Conservation (phyloP, 2,329 filamentous ascomycete genomes). For the Chaetomiaceae sp. region DNA sequence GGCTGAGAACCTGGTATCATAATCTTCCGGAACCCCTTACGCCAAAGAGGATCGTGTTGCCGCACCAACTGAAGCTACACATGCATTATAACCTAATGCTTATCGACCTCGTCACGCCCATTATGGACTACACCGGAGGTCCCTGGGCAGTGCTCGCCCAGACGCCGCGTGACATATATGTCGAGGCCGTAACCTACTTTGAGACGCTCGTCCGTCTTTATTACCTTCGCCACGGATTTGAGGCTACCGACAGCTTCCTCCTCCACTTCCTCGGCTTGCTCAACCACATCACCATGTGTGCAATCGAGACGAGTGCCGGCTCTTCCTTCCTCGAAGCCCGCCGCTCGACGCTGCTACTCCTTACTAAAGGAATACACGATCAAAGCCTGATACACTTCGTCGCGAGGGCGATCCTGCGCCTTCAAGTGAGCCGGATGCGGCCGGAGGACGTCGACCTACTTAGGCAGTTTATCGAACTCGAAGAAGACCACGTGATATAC, state of each 20-base stretch:
- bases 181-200: conserved; percentile 27
- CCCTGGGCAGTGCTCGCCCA: neutral
- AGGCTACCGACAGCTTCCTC: conserved; percentile 22
- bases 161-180: conserved; percentile 20
- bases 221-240: conserved; percentile 34
- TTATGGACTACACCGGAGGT: conserved; percentile 13
- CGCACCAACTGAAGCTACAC: conserved; percentile 32
- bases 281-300: conserved; percentile 21
- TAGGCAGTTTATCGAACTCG: conserved; percentile 18
- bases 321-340: conserved; percentile 16
- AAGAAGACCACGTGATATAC: conserved; percentile 15
- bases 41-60: conserved; percentile 28
- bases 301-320: conserved; percentile 14
- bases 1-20: conserved; percentile 19
- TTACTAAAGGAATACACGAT: conserved; percentile 25
- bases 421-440: conserved; percentile 22
- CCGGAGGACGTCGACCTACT: conserved; percentile 21
- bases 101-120: conserved; percentile 23
- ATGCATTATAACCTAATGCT: conserved; percentile 27
- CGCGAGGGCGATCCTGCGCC: conserved; percentile 19
- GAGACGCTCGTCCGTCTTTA: conserved; percentile 35
- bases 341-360: conserved; percentile 22
- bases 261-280: conserved; percentile 24
- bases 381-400: conserved; percentile 18
- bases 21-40: conserved; percentile 29